These are phyloP conservation scores for Lepiota brunneoincarnata DNA, from an alignment of 768 basidiomycete genomes.

Conservation along the genomic window DNA sequence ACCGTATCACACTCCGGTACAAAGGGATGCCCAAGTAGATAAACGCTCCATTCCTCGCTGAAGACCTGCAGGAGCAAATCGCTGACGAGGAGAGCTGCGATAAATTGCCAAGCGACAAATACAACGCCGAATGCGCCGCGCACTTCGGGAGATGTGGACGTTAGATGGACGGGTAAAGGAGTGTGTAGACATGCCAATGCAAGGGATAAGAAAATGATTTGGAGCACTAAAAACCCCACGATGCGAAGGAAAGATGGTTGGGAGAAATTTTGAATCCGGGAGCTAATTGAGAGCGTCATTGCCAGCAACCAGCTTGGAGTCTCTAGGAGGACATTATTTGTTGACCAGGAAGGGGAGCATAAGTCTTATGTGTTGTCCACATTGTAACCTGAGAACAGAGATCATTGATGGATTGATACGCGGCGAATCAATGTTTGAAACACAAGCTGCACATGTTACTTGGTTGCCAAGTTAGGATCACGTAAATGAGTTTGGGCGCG, in stretches of 20 bases:
- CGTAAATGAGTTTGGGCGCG: no score
- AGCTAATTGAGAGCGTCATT: not conserved
- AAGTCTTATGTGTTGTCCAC: not conserved
- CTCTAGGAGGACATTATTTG: not conserved
- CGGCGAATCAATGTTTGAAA: no score
- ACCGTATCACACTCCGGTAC: not conserved
- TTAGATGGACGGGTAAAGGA: not conserved
- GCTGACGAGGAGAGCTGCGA: slow-evolving; percentile 3
- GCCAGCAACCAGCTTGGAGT: not conserved
- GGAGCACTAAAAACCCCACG: not conserved
- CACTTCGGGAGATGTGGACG: slow-evolving; percentile 1
- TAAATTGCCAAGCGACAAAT: slow-evolving; percentile 6
- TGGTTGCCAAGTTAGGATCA: no score
- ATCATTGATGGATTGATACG: no score
- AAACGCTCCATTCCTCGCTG: slow-evolving; percentile 8
- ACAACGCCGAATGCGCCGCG: slow-evolving; percentile 5
- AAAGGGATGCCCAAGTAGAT: not conserved
- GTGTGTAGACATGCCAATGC: not conserved
- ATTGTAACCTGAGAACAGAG: not conserved
- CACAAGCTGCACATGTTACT: no score
- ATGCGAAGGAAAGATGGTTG: not conserved
- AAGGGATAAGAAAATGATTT: not conserved
- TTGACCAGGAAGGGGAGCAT: not conserved
- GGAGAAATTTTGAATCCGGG: not conserved
- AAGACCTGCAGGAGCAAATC: slow-evolving; percentile 3